Evolutionary conservation across 2,329 filamentous ascomycete genomes (phyloP).

Genomic region (Cordyceps fumosorosea): DNA sequence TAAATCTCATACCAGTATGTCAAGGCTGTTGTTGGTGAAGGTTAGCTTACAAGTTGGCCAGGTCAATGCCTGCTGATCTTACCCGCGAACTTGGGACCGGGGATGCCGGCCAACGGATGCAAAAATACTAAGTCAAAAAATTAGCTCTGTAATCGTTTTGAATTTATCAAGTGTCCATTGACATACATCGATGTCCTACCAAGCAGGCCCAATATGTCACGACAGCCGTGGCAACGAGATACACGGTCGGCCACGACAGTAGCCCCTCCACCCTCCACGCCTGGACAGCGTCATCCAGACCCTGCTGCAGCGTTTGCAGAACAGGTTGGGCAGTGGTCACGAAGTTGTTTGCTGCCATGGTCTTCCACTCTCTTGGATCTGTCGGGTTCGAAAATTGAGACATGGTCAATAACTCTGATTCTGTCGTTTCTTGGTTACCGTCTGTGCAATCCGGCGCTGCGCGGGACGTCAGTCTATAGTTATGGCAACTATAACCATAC

Average conservation of each 20-base stretch:
- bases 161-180: too few species aligned
- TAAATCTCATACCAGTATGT: constrained; percentile 5
- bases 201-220: not conserved
- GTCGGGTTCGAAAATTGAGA: not conserved
- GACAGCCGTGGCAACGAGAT: not conserved
- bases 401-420: not conserved
- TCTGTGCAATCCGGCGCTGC: not conserved
- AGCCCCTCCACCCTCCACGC: not conserved
- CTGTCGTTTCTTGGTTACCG: not conserved
- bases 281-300: not conserved
- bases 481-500: not conserved
- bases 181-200: not conserved
- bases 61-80: not conserved
- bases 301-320: not conserved
- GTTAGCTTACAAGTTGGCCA: too few species aligned
- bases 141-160: not conserved
- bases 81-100: not conserved
- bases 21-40: too few species aligned
- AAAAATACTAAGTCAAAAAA: not conserved
- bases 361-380: not conserved
- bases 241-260: not conserved
- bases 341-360: not conserved
- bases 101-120: not conserved
- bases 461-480: not conserved
- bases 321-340: not conserved